phyloP scores from a whole-genome alignment of 2,329 filamentous ascomycete genomes.

The Sphaerostilbella broomeana region DNA sequence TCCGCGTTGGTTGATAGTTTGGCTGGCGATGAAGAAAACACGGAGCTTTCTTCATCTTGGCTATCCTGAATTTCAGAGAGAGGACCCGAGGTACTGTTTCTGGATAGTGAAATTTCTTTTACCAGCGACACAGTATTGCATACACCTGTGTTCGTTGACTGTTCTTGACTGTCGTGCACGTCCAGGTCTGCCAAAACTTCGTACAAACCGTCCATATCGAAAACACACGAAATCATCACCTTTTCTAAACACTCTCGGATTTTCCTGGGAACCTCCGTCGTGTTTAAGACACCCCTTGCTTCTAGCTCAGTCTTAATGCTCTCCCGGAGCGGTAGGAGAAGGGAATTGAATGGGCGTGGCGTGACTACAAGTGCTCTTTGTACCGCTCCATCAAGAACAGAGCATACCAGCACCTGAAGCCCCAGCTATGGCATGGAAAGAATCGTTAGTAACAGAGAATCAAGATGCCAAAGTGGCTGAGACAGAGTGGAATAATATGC shows the following conservation, averaged over 20 bases:
- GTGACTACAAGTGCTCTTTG: slow-evolving; percentile 41
- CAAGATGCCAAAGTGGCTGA: slow-evolving; percentile 1
- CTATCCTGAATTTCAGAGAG: slow-evolving; percentile 29
- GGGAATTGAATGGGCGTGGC: slow-evolving; percentile 34
- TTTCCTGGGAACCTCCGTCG: slow-evolving; percentile 15
- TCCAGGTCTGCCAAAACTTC: slow-evolving; percentile 50
- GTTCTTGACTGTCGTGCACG: no score
- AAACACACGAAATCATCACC: slow-evolving; percentile 50
- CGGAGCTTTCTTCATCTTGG: slow-evolving; percentile 25
- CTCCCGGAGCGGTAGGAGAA: slow-evolving; percentile 38
- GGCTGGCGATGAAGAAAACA: slow-evolving; percentile 8
- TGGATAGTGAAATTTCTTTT: no score
- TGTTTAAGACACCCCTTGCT: slow-evolving; percentile 5
- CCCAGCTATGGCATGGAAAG: slow-evolving; percentile 31
- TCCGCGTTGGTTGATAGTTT: not conserved
- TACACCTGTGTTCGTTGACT: no score
- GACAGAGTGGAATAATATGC: not conserved
- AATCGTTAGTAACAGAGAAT: not conserved
- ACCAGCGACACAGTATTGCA: no score
- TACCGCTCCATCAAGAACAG: slow-evolving; percentile 26
- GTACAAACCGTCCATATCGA: slow-evolving; percentile 52
- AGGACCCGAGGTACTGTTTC: no score
- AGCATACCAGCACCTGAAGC: slow-evolving; percentile 40
- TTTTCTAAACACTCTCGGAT: slow-evolving; percentile 37
- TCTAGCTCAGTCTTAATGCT: slow-evolving; percentile 32